A percentile compares a stretch with the other conserved stretches of the same genome.
phyloP scores from a whole-genome alignment of 306 rosid species.

The Comarum palustre region DNA sequence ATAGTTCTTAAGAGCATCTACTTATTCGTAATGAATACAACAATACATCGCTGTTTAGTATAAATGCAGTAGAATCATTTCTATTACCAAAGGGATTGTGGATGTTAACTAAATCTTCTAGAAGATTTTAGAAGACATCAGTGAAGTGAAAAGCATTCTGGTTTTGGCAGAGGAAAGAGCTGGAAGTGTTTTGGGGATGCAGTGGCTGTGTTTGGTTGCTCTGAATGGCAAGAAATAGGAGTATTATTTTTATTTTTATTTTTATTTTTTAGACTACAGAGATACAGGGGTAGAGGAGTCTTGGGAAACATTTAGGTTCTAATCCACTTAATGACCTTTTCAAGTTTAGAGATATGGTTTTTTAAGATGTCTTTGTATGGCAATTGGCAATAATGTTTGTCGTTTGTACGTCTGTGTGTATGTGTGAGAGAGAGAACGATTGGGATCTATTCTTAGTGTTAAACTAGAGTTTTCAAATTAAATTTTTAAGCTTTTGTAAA shows the following conservation, averaged over 20 bases:
- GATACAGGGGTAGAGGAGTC: neutral
- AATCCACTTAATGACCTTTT: neutral
- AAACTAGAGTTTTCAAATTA: no score
- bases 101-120: neutral
- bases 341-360: no score
- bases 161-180: neutral
- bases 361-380: no score
- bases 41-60: neutral
- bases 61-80: neutral
- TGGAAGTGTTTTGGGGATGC: neutral
- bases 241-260: neutral
- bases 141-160: neutral
- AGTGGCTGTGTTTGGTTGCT: neutral
- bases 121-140: neutral
- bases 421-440: no score
- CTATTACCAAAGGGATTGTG: neutral
- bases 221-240: neutral
- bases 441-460: no score
- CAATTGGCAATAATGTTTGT: neutral
- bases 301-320: neutral
- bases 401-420: no score
- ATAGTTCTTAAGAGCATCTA: neutral
- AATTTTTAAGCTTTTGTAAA: no score
- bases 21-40: neutral
- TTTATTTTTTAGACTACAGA: neutral